Evolutionary conservation across 2,329 filamentous ascomycete species (phyloP).

Genomic region (Pseudogymnoascus sp.): DNA sequence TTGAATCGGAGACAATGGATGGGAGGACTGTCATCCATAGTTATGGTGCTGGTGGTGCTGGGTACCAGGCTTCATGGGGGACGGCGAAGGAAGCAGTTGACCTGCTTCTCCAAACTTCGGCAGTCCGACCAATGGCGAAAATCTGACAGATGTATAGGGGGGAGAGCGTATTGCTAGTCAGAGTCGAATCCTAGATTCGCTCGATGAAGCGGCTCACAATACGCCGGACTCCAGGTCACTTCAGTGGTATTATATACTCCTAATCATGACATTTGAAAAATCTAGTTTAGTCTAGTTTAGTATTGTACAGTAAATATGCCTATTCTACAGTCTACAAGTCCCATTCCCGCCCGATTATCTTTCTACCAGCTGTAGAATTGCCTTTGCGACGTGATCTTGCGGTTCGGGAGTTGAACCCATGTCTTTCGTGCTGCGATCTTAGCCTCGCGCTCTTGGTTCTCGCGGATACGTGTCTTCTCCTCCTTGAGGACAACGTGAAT

Average conservation of each 20-base stretch:
- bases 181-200: not conserved
- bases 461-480: conserved; percentile 78
- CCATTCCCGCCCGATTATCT: not conserved
- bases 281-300: conserved; percentile 2
- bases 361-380: conserved; percentile 86
- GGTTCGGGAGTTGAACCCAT: conserved; percentile 83
- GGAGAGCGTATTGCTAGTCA: not conserved
- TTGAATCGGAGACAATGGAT: conserved; percentile 26
- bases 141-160: not conserved
- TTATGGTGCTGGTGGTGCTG: conserved; percentile 40
- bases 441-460: conserved; percentile 68
- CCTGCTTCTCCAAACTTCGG: conserved; percentile 13
- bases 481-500: conserved; percentile 84
- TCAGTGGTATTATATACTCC: not conserved
- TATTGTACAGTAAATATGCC: conserved; percentile 6
- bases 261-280: not conserved
- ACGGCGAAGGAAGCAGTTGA: conserved; percentile 22
- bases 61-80: conserved; percentile 35
- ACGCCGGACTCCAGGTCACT: not conserved
- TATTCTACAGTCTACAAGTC: not conserved
- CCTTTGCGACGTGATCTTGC: conserved; percentile 73
- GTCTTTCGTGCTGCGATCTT: conserved; percentile 69
- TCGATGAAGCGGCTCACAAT: not conserved
- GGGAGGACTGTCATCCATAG: conserved; percentile 32
- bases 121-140: not conserved